These are phyloP conservation scores for Trichophyton verrucosum DNA, from an alignment of 2,329 filamentous ascomycete genomes.

Conservation along the genomic window DNA sequence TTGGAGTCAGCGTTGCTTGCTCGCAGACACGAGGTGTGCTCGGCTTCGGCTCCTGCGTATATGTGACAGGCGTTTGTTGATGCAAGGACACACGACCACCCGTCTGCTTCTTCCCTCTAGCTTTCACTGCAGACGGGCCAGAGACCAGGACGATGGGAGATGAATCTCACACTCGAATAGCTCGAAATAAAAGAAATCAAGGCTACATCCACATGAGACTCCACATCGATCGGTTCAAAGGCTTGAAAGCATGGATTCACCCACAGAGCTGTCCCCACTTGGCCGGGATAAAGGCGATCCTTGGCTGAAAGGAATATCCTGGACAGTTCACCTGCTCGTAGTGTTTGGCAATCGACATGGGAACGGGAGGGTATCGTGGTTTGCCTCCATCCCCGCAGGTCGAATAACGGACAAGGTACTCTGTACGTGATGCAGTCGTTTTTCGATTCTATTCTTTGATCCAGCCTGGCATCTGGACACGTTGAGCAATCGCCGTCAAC, in stretches of 20 bases:
- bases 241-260: conserved; percentile 8
- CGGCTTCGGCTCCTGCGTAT: neutral
- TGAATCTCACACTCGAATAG: neutral
- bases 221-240: conserved; percentile 4
- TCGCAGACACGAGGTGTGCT: neutral
- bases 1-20: neutral
- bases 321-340: neutral
- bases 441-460: neutral
- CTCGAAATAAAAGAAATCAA: neutral
- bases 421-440: neutral
- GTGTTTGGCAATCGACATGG: neutral
- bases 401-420: neutral
- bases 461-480: neutral
- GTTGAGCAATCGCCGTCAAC: neutral
- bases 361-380: neutral
- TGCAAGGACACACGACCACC: neutral
- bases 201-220: neutral
- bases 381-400: neutral
- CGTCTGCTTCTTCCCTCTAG: neutral
- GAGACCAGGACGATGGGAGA: neutral
- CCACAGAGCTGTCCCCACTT: conserved; percentile 7
- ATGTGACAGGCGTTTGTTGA: neutral
- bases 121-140: neutral
- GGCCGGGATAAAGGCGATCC: conserved; percentile 8
- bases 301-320: conserved; percentile 1